phyloP scores from a whole-genome alignment of 176 grass and related monocot genomes.

The Bromus sterilis region DNA sequence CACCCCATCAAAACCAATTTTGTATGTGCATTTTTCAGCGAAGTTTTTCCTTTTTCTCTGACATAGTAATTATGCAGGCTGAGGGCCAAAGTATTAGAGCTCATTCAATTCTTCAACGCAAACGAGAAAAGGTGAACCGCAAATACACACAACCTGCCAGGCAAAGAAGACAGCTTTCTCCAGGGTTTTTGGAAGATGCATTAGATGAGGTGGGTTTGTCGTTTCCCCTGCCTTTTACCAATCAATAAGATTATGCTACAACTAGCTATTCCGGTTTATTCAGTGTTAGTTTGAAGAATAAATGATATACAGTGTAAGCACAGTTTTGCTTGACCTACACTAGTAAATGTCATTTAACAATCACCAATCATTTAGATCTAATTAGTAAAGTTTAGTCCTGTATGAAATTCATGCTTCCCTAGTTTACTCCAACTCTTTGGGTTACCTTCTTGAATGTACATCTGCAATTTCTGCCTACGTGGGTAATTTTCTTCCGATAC shows the following conservation, averaged over 20 bases:
- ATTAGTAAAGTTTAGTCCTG: background rate
- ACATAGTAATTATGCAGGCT: slow-evolving; percentile 43
- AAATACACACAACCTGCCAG: slow-evolving; percentile 67
- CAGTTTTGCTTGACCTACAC: background rate
- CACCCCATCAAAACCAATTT: background rate
- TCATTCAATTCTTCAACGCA: slow-evolving; percentile 64
- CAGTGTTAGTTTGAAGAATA: background rate
- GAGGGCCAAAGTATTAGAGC: slow-evolving; percentile 70
- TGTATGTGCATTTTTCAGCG: background rate
- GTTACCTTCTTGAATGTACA: background rate
- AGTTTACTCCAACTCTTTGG: background rate
- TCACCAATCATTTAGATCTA: background rate
- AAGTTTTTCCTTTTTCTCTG: slow-evolving; percentile 11
- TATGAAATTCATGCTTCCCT: slow-evolving; percentile 4
- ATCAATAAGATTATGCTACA: background rate
- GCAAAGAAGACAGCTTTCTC: slow-evolving; percentile 65
- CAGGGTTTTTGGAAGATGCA: slow-evolving; percentile 80
- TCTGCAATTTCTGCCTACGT: background rate
- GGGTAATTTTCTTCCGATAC: background rate
- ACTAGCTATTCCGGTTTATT: background rate
- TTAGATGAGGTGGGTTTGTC: slow-evolving; percentile 66
- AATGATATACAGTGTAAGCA: background rate
- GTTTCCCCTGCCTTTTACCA: slow-evolving; percentile 5
- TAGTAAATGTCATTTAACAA: background rate
- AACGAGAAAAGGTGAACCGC: slow-evolving; percentile 64